Evolutionary conservation across 2,329 filamentous ascomycete species (phyloP), one percentile per base, ranked within the genome.

Genomic region (Monosporascus ibericus): DNA sequence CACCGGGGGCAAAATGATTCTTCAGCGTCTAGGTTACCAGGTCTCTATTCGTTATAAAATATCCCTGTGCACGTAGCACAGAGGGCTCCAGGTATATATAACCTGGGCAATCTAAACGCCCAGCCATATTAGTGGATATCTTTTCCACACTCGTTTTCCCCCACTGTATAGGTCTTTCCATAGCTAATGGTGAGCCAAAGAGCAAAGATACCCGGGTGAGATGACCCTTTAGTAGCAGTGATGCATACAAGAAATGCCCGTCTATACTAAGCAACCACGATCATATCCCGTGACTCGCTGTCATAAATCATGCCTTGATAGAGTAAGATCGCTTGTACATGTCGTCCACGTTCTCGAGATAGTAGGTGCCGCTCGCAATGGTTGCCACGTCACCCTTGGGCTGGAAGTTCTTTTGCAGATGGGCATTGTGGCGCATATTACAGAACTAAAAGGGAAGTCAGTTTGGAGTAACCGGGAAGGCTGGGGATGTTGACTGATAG

Each of bases 321-420:
- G 78, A 74, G 73, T 94, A 94, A 68, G 81, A 81, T 65, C 89
- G 83, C 76, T 87, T 85, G 85, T 89, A 94, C 87, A 90, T 90
- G 63, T 90, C 87, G 66, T 94, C 88, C 47, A 94, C 81, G 69
- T 86, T 84, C 66, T 82, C 83, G 54, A 94, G 79, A 75, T 92
- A 94, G 77, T 92, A 94, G 22, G 84, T 84, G 54, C 84, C 86
- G 54, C 80, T 72, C 55, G 69, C 68, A 52, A 94, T 80, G 60
- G 81, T 87, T 46, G 87, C 86, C 27, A 78, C 66, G 50, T 83
- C 83, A 53, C 89, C 89, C 64, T 78, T 71, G 56, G 89, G 89
- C 58, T 76, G 82, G 74, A 82, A 94, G 75, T 83, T 75, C 78
- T 92, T 92, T 77, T 91, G 81, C 59, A 92, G 77, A 70, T 94